Conservation (phyloP, 2,329 filamentous ascomycete species). For the Penicillium sp. region DNA sequence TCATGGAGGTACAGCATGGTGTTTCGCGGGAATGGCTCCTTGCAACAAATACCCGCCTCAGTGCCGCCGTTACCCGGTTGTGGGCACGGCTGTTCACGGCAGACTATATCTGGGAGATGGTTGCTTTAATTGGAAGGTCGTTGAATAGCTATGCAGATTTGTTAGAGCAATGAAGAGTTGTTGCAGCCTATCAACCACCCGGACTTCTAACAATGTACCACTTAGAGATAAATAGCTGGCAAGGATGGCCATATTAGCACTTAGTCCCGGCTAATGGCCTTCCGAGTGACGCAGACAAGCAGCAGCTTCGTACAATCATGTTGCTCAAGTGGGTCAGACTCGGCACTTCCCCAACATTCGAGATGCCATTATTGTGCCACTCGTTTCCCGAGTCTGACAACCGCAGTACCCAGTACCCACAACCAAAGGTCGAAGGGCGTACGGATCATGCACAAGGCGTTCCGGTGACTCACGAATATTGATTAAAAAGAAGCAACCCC, state of each 20-base stretch:
- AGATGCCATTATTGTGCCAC: neutral
- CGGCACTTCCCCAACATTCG: neutral
- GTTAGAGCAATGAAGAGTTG: slow-evolving; percentile 19
- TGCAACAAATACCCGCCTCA: slow-evolving; percentile 34
- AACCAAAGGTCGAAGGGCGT: neutral
- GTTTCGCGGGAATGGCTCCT: slow-evolving; percentile 34
- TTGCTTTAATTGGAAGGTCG: slow-evolving; percentile 37
- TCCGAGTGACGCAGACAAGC: neutral
- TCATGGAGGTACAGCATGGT: slow-evolving; percentile 37
- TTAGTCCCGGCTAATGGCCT: neutral
- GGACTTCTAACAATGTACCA: neutral
- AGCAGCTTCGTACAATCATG: neutral
- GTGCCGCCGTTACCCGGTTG: slow-evolving; percentile 33
- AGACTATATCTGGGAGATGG: slow-evolving; percentile 41
- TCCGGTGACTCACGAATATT: neutral
- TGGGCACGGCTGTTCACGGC: slow-evolving; percentile 39
- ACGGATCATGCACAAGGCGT: neutral
- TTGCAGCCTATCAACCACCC: neutral
- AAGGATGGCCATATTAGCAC: neutral
- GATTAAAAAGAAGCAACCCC: neutral
- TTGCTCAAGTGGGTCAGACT: neutral
- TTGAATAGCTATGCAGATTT: slow-evolving; percentile 37
- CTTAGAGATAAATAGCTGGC: neutral
- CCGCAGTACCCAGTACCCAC: neutral
- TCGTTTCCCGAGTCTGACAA: neutral